Percentiles rank a stretch among this genome's conserved stretches.
Conservation (phyloP, 2,329 filamentous ascomycete species). For the Sclerotinia nivalis region DNA sequence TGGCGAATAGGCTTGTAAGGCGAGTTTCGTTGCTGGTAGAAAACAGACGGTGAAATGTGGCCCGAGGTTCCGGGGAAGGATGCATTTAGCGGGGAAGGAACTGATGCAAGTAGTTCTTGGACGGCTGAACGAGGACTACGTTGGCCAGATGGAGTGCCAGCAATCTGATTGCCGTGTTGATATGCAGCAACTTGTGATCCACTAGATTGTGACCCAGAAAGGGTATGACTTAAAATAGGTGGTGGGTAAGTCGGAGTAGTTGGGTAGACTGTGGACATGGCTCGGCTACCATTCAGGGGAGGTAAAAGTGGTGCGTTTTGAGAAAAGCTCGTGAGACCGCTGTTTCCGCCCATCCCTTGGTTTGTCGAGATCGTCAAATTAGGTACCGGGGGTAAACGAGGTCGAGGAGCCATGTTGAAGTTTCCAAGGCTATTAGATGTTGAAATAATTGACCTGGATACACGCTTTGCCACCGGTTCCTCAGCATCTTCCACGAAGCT, state of each 20-base stretch:
- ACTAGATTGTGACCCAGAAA: constrained; percentile 29
- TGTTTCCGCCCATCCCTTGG: constrained; percentile 35
- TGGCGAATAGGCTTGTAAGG: constrained; percentile 89
- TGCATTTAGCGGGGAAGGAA: constrained; percentile 43
- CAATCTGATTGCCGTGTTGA: constrained; percentile 18
- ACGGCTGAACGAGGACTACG: constrained; percentile 39
- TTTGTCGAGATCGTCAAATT: constrained; percentile 57
- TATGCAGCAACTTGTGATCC: constrained; percentile 20
- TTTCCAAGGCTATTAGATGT: constrained; percentile 18
- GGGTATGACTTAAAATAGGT: constrained; percentile 43
- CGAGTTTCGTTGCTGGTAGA: constrained; percentile 83
- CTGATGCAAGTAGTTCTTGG: constrained; percentile 40
- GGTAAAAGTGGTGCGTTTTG: constrained; percentile 38
- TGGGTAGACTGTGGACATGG: constrained; percentile 76
- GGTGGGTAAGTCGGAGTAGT: constrained; percentile 52
- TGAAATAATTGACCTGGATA: constrained; percentile 34
- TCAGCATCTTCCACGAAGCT: constrained; percentile 55
- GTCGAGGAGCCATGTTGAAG: constrained; percentile 35
- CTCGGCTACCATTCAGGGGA: constrained; percentile 47
- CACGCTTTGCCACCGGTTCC: constrained; percentile 57
- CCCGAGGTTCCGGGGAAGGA: constrained; percentile 50
- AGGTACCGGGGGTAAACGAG: constrained; percentile 64
- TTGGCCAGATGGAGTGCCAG: constrained; percentile 41
- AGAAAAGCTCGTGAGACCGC: constrained; percentile 29
- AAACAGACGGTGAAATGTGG: constrained; percentile 73